Percentiles rank a stretch among this genome's conserved stretches.
These are phyloP conservation scores for Marsdenia floribunda DNA, from an alignment of 257 asterid genomes.

Conservation along the genomic window DNA sequence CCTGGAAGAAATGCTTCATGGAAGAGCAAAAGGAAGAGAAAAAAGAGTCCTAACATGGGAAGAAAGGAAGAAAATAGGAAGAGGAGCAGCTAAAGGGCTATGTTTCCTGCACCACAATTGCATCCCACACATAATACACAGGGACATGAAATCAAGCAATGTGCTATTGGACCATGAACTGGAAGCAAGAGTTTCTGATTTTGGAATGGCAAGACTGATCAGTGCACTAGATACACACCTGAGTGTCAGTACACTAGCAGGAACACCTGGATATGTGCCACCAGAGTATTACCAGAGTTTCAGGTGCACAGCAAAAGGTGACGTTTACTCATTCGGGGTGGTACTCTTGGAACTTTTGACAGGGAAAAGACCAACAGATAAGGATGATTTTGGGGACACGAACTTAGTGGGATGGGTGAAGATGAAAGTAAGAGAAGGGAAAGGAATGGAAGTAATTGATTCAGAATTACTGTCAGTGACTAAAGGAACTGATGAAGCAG, in stretches of 20 bases:
- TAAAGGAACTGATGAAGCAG: slow-evolving; percentile 58
- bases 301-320: slow-evolving; percentile 92
- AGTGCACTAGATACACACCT: slow-evolving; percentile 88
- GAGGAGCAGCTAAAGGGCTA: slow-evolving; percentile 91
- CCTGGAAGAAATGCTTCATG: slow-evolving; percentile 82
- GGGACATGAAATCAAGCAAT: slow-evolving; percentile 94
- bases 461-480: slow-evolving; percentile 37
- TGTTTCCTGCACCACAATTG: slow-evolving; percentile 96
- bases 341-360: slow-evolving; percentile 73
- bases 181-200: slow-evolving; percentile 87
- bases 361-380: slow-evolving; percentile 88
- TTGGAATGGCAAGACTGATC: slow-evolving; percentile 91
- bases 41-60: slow-evolving; percentile 58
- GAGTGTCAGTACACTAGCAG: slow-evolving; percentile 86
- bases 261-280: slow-evolving; percentile 94
- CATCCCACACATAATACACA: slow-evolving; percentile 89
- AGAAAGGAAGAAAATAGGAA: slow-evolving; percentile 72
- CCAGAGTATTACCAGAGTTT: slow-evolving; percentile 97
- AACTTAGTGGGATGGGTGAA: slow-evolving; percentile 95
- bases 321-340: slow-evolving; percentile 85
- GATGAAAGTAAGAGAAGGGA: slow-evolving; percentile 85
- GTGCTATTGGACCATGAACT: slow-evolving; percentile 69
- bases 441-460: slow-evolving; percentile 81
- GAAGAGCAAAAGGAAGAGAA: slow-evolving; percentile 29
- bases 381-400: slow-evolving; percentile 93